Percentiles rank a stretch among this genome's conserved stretches.
phyloP scores from a whole-genome alignment of 2,329 filamentous ascomycete species.

The Xylariomycetidae sp. region DNA sequence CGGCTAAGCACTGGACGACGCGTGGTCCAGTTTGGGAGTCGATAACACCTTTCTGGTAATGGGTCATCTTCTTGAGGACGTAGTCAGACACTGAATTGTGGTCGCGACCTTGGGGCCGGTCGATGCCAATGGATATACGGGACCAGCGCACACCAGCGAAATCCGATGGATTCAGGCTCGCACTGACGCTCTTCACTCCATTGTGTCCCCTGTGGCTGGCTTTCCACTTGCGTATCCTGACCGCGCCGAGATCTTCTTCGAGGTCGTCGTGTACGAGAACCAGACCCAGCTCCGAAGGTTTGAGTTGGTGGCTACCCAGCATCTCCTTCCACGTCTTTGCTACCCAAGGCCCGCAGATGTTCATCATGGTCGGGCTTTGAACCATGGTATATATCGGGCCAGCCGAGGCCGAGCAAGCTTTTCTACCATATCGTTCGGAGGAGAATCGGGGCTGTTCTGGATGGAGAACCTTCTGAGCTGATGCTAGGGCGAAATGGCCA shows the following conservation, averaged over 20 bases:
- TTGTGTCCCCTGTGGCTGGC: slow-evolving; percentile 68
- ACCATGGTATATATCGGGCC: slow-evolving; percentile 60
- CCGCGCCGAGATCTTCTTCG: slow-evolving; percentile 64
- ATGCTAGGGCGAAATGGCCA: slow-evolving; percentile 71
- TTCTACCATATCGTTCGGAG: slow-evolving; percentile 40
- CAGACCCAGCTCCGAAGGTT: slow-evolving; percentile 40
- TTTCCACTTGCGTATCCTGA: slow-evolving; percentile 60
- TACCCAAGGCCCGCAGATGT: slow-evolving; percentile 71
- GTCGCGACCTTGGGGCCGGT: slow-evolving; percentile 69
- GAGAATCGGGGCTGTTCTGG: slow-evolving; percentile 45
- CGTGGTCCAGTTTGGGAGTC: slow-evolving; percentile 46
- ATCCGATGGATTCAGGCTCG: slow-evolving; percentile 37
- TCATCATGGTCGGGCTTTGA: slow-evolving; percentile 79
- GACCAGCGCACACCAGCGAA: slow-evolving; percentile 41
- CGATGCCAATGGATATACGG: slow-evolving; percentile 80
- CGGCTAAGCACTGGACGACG: slow-evolving; percentile 45
- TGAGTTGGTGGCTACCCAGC: slow-evolving; percentile 32
- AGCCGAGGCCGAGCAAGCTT: slow-evolving; percentile 44
- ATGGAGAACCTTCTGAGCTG: slow-evolving; percentile 47
- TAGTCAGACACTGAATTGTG: slow-evolving; percentile 66
- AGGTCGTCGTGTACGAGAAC: slow-evolving; percentile 88
- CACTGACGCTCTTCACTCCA: slow-evolving; percentile 64
- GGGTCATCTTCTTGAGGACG: slow-evolving; percentile 66
- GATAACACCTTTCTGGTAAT: slow-evolving; percentile 45
- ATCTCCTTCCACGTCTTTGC: slow-evolving; percentile 59